Evolutionary conservation across 768 basidiomycete genomes (phyloP), one percentile per base, ranked within the genome.

Genomic region (Daedaleopsis nitida): DNA sequence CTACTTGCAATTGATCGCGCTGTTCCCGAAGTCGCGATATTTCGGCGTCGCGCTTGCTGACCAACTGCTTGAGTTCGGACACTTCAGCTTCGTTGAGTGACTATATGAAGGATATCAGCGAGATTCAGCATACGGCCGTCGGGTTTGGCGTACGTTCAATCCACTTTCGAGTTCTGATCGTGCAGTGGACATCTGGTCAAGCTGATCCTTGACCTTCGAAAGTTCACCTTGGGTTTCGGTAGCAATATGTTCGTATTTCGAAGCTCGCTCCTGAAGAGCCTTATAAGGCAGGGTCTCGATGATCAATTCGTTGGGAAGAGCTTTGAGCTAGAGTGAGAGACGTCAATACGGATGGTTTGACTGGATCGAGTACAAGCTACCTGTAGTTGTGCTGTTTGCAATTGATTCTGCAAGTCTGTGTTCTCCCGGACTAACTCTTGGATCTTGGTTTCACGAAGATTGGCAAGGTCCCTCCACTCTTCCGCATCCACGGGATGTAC

Each of bases 1-100:
- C 92, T 4, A 86, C 83, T 9, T 72, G 69, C 48, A 78, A 78
- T 63, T 89, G 86, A 64, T 93, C 91, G 8, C 91, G 84, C 63
- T 86, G 81, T 54, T 88, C 88, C 21, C 91, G 85, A 19, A 93
- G 77, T 35, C 91, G 84, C 19, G 79, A 72, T 65, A 83, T 84
- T 55, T 93, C 91, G 3, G 77, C 74, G 64, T 91, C 88, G 38
- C 87, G 84, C 68, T 88, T 89, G 10, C 77, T 75, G 39, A 89
- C 72, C 70, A 84, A 79, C 1, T 72, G 70, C 66, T 83, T 86
- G 35, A 90, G 76, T 34, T 95, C 91, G 64, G 88, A 82, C n/a
- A 80, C 76, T 38, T 78, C 74, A 68, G 83, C 79, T 32, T 78
- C 80, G 11, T 81, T 78, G 52, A 76, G 73, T 51, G 66, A 68